Evolutionary conservation across 495 filamentous ascomycete species (phyloP), one percentile per base, ranked within the genome.

Genomic region (Talaromyces adpressus): DNA sequence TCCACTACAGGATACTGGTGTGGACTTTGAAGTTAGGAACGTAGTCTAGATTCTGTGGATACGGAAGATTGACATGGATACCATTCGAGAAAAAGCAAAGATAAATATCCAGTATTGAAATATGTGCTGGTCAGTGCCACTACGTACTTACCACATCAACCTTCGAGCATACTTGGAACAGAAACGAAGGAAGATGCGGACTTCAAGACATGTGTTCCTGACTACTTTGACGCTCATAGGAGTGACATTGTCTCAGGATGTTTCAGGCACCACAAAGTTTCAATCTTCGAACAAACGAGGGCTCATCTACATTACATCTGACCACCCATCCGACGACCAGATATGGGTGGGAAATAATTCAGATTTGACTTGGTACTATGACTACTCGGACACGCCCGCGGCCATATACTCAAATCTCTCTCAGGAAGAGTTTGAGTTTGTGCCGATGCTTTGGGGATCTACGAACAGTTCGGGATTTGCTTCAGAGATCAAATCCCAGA

Each of bases 301-400:
- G 6, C 84, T 92, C 57, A 77, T 84, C 63, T 88, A 87, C 74
- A 77, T 89, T 23, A 14, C 60, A 1, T 79, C 71, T 34, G 23
- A 68, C 1, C 67, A 77, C 2, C 81, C 80, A 3, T 57, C 69
- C 1, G 89, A 92, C 71, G 83, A 88, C 72, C 63, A 73, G 14
- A 80, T 87, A 62, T 91, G 88, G 87, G 71, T 76, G 36, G 66
- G 72, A 14, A 59, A 75, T 6, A 72, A 69, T 30, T 83, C 81
- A 7, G 81, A 83, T 58, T 69, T 92, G 65, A 90, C 86, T 2
- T 93, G 90, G 90, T 93, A 93, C 76, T 92, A 92, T 81, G 91
- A 91, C 75, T 92, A 92, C 73, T 65, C 67, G 16, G 66, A 77
- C 52, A 67, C 69, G 2, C 87, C 87, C 27, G 82, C 86, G 9